These are phyloP conservation scores for Acacia acuminata DNA, from an alignment of 306 rosid genomes.

Conservation along the genomic window DNA sequence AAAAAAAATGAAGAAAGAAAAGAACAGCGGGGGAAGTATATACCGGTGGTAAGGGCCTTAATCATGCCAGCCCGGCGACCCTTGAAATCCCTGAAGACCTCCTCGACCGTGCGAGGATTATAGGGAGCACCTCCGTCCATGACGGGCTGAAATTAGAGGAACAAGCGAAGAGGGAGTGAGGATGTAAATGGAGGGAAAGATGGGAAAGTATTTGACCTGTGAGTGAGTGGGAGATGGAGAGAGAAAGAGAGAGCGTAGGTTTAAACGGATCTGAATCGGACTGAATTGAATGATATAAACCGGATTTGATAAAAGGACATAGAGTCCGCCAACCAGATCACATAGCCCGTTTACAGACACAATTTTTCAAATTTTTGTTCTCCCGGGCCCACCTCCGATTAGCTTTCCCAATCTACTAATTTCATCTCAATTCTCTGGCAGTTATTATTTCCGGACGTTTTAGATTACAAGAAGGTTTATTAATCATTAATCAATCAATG, in stretches of 20 bases:
- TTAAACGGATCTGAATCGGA: slow-evolving; percentile 56
- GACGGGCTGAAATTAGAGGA: neutral
- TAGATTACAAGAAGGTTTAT: too few species aligned
- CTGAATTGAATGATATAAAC: slow-evolving; percentile 31
- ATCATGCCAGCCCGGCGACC: slow-evolving; percentile 68
- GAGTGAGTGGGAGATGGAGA: neutral
- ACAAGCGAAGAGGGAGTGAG: neutral
- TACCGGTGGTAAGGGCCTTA: slow-evolving; percentile 72
- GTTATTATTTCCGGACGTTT: neutral
- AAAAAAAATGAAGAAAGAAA: neutral
- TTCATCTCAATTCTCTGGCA: neutral
- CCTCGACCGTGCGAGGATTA: slow-evolving; percentile 62
- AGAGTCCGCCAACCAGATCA: slow-evolving; percentile 35
- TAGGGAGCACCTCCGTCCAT: slow-evolving; percentile 51
- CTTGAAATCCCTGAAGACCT: slow-evolving; percentile 65
- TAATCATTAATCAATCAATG: too few species aligned
- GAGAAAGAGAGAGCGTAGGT: slow-evolving; percentile 8
- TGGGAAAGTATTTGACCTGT: slow-evolving; percentile 44
- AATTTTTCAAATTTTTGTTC: neutral
- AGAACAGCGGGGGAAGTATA: neutral
- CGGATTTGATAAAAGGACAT: slow-evolving; percentile 36
- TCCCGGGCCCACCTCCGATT: neutral
- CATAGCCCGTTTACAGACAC: neutral
- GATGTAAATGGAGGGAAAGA: slow-evolving; percentile 60
- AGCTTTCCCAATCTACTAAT: neutral